Conservation (phyloP, 345 rosid species). For the Chamaenerion angustifolium region DNA sequence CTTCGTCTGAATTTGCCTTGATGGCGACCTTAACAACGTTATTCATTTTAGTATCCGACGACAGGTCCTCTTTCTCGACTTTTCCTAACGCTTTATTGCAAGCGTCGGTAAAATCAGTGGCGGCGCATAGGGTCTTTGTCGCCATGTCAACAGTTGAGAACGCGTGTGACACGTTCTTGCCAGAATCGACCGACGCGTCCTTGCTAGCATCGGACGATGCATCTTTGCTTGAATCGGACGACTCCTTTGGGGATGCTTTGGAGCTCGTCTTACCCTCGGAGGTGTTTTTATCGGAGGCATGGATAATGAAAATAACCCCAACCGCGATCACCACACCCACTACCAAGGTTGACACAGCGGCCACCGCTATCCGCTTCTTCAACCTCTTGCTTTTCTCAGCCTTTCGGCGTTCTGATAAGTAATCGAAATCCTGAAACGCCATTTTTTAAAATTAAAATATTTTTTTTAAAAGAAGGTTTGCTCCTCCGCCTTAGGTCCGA, state of each 20-base stretch:
- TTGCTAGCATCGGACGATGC: no score
- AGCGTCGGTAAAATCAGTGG: constrained; percentile 31
- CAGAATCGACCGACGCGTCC: no score
- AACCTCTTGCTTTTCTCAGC: constrained; percentile 40
- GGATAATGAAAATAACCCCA: constrained; percentile 22
- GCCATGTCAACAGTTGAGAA: constrained; percentile 10
- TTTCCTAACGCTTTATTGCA: constrained; percentile 36
- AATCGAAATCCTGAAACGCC: constrained; percentile 89
- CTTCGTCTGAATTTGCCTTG: constrained; percentile 27
- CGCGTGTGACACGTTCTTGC: no score
- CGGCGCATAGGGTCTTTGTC: constrained; percentile 32
- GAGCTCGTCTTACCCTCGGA: neutral
- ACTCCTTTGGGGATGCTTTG: constrained; percentile 5
- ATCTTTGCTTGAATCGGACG: constrained; percentile 8
- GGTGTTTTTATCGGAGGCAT: neutral
- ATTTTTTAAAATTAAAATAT: constrained; percentile 10
- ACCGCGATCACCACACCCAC: constrained; percentile 27
- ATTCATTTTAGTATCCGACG: constrained; percentile 23
- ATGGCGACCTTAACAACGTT: constrained; percentile 36
- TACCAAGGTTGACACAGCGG: constrained; percentile 18
- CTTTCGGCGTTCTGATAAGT: constrained; percentile 50
- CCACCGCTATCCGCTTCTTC: constrained; percentile 29
- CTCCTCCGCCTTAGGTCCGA: constrained; percentile 11
- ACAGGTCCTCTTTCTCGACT: constrained; percentile 13
- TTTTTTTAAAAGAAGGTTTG: no score